Conservation (phyloP, 2,329 filamentous ascomycete species). For the Colletotrichum incanum region DNA sequence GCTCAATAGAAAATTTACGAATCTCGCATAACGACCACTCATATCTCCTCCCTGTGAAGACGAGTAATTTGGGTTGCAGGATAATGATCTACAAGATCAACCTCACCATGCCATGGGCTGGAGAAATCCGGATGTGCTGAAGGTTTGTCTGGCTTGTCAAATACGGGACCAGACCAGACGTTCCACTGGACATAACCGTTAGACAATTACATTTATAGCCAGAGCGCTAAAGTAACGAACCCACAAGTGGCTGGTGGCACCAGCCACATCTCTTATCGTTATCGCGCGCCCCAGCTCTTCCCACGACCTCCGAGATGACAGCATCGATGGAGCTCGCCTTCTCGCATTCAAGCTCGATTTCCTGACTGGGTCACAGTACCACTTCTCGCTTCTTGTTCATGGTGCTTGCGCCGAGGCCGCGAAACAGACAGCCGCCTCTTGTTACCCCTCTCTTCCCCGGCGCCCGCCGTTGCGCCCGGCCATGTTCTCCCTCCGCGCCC, state of each 20-base stretch:
- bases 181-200: too few relatives aligned
- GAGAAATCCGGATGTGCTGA: too few relatives aligned
- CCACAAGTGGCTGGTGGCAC: conserved; percentile 5
- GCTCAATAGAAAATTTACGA: neutral
- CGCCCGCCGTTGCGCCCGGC: conserved; percentile 18
- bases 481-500: conserved; percentile 47
- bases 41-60: neutral
- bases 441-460: neutral
- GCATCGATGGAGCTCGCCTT: conserved; percentile 13
- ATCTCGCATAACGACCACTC: neutral
- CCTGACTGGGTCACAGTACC: neutral
- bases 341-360: neutral
- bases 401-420: neutral
- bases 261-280: conserved; percentile 35
- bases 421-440: neutral
- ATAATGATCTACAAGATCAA: too few relatives aligned
- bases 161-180: too few relatives aligned
- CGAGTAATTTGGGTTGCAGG: too few relatives aligned
- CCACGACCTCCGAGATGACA: conserved; percentile 23
- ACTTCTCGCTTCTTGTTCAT: neutral
- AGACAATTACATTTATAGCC: neutral
- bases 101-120: too few relatives aligned
- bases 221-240: neutral
- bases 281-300: conserved; percentile 20
- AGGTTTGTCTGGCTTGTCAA: too few relatives aligned